Evolutionary conservation across 345 rosid genomes (phyloP).

Genomic region (Hevea brasiliensis): DNA sequence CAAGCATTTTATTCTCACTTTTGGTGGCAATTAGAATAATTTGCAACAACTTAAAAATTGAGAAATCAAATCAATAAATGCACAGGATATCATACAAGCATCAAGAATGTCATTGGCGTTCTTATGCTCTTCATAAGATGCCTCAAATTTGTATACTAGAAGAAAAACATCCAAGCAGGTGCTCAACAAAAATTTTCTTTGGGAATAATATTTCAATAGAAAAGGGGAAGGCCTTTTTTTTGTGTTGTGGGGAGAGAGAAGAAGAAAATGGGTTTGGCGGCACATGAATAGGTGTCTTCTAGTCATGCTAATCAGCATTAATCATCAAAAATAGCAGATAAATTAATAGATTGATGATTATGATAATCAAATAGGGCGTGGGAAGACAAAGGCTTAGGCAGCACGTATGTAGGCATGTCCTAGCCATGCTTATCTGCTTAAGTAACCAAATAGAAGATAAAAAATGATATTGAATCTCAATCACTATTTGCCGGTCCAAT

Average conservation of each 20-base stretch:
- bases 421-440: not conserved
- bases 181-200: not conserved
- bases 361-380: not conserved
- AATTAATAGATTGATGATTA: not conserved
- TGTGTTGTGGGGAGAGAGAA: no score
- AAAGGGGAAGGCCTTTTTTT: no score
- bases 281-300: no score
- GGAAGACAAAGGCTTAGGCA: not conserved
- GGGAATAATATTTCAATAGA: not conserved
- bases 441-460: not conserved
- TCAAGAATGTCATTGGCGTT: not conserved
- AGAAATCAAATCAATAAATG: not conserved
- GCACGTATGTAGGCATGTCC: not conserved
- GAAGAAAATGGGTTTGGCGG: no score
- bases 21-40: not conserved
- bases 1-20: conserved; percentile 3
- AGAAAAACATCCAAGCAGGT: not conserved
- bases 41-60: not conserved
- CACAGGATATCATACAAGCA: not conserved
- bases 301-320: no score
- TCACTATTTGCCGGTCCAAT: not conserved
- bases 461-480: not conserved
- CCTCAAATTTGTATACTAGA: not conserved
- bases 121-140: not conserved
- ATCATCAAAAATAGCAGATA: no score